A percentile compares a stretch with the other conserved stretches of the same genome.
Evolutionary conservation across 805 yeast genomes (phyloP).

Genomic region (Ogataea trehaloabstinens): DNA sequence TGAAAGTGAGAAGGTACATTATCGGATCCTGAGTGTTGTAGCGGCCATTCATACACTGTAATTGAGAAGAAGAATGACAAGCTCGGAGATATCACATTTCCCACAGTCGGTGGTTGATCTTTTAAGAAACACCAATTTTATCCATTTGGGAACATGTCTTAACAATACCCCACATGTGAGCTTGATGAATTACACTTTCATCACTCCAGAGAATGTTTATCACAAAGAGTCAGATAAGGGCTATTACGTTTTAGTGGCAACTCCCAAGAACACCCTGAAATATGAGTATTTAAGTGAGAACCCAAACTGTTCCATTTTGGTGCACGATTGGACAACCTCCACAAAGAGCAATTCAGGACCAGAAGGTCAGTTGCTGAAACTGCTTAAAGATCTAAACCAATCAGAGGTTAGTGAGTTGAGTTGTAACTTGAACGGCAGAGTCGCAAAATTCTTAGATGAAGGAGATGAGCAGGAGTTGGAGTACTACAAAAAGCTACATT

Average conservation of each 20-base stretch:
- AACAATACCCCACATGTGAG: conserved; percentile 77
- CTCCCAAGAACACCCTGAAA: conserved; percentile 71
- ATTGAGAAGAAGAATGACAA: no score
- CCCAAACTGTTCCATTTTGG: conserved; percentile 75
- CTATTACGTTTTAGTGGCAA: conserved; percentile 64
- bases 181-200: conserved; percentile 84
- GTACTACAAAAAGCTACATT: conserved; percentile 60
- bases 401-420: conserved; percentile 75
- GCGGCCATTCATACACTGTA: no score
- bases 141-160: conserved; percentile 80
- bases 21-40: no score
- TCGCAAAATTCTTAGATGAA: conserved; percentile 51
- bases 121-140: conserved; percentile 60
- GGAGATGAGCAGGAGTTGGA: conserved; percentile 47
- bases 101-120: conserved; percentile 40
- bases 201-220: conserved; percentile 40
- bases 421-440: conserved; percentile 71
- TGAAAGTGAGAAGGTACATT: no score
- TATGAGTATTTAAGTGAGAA: conserved; percentile 65
- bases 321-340: conserved; percentile 84
- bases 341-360: conserved; percentile 20
- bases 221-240: conserved; percentile 16
- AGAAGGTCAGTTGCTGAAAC: conserved; percentile 42
- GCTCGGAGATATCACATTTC: conserved; percentile 18
- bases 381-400: conserved; percentile 75